Conservation (phyloP, 2,329 filamentous ascomycete species). For the Xylariaceae sp. region DNA sequence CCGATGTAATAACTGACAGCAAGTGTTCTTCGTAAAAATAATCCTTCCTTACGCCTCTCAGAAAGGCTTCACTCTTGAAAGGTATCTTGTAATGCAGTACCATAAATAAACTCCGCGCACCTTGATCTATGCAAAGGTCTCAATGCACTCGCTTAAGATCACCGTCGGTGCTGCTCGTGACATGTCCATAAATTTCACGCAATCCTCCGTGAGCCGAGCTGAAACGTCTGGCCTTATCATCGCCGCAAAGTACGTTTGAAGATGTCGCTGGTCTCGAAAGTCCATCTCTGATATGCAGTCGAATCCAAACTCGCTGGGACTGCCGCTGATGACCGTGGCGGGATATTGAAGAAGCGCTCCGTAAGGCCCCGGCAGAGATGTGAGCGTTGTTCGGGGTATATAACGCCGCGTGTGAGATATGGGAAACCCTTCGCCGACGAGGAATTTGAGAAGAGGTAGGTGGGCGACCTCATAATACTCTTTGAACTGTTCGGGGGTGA, state of each 20-base stretch:
- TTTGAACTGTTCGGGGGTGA: slow-evolving; percentile 12
- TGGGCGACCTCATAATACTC: slow-evolving; percentile 10
- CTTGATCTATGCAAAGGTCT: too few relatives aligned
- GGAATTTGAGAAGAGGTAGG: slow-evolving; percentile 8
- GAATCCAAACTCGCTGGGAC: neutral
- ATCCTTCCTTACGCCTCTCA: too few relatives aligned
- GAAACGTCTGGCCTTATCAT: neutral
- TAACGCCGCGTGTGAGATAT: slow-evolving; percentile 10
- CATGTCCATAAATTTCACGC: neutral
- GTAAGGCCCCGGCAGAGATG: neutral
- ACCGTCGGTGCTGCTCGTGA: neutral
- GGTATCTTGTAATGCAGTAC: too few relatives aligned
- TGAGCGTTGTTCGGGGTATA: slow-evolving; percentile 5
- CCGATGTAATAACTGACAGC: too few relatives aligned
- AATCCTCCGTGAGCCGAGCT: neutral
- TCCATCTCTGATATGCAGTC: neutral
- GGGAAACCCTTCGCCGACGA: slow-evolving; percentile 10
- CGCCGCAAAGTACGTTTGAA: neutral
- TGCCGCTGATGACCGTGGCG: neutral
- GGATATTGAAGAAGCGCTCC: neutral
- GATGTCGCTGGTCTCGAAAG: neutral
- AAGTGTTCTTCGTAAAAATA: too few relatives aligned
- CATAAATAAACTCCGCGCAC: too few relatives aligned
- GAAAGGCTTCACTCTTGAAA: too few relatives aligned
- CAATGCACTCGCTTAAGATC: neutral